Conservation (phyloP, 1,139 yeast species). For the Entelexis sorbosivorans region DNA sequence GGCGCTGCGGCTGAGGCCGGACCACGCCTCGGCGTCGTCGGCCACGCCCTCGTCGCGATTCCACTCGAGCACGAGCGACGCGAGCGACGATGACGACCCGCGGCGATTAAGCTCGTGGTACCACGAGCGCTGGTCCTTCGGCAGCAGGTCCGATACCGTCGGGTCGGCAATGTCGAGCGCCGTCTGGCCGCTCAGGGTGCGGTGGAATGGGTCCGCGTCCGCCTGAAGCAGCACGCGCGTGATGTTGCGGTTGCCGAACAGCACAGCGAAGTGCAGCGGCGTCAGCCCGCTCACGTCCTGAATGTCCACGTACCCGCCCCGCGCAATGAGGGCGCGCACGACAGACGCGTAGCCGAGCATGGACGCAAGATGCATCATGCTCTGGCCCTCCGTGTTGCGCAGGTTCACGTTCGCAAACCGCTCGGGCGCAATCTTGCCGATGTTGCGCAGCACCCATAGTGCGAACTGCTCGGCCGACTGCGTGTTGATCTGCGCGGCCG, state of each 20-base stretch:
- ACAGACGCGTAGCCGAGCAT: conserved; percentile 58
- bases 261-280: conserved; percentile 75
- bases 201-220: conserved; percentile 44
- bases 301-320: conserved; percentile 69
- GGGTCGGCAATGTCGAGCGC: conserved; percentile 50
- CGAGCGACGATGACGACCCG: conserved; percentile 21
- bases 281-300: conserved; percentile 74
- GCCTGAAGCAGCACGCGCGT: conserved; percentile 51
- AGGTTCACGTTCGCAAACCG: conserved; percentile 58
- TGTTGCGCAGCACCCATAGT: conserved; percentile 17
- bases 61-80: conserved; percentile 11
- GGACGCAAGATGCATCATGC: conserved; percentile 74
- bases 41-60: background rate
- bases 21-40: background rate
- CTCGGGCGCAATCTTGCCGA: conserved; percentile 17
- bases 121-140: conserved; percentile 27
- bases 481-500: background rate
- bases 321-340: conserved; percentile 52
- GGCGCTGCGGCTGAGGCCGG: background rate
- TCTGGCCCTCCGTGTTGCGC: conserved; percentile 72
- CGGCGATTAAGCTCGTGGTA: conserved; percentile 24
- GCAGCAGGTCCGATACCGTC: conserved; percentile 35
- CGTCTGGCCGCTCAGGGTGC: conserved; percentile 44
- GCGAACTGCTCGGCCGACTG: conserved; percentile 17
- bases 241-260: conserved; percentile 58